Evolutionary conservation across 495 filamentous ascomycete species (phyloP).

Genomic region (Neurospora tetrasperma): DNA sequence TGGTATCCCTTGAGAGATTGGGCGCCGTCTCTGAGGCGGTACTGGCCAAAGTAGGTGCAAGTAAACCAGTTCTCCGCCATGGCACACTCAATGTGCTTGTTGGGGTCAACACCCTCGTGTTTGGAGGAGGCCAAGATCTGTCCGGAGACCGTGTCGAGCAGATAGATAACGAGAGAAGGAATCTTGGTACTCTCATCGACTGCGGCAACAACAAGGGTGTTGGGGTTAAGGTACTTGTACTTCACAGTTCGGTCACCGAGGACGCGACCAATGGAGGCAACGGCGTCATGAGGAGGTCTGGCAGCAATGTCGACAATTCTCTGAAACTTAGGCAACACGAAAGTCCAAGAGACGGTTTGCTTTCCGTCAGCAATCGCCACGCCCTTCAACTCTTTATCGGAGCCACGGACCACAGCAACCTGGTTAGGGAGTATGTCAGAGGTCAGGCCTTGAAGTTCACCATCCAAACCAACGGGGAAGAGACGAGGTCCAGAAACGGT

Average conservation of each 20-base stretch:
- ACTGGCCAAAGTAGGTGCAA: slow-evolving; percentile 72
- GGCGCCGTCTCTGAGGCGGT: slow-evolving; percentile 36
- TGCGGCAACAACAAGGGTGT: slow-evolving; percentile 69
- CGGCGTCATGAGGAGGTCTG: slow-evolving; percentile 67
- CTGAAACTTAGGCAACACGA: slow-evolving; percentile 57
- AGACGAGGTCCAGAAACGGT: slow-evolving; percentile 39
- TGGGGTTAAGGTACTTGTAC: slow-evolving; percentile 95
- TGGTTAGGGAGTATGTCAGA: slow-evolving; percentile 32
- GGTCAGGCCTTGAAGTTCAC: slow-evolving; percentile 32
- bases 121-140: slow-evolving; percentile 58
- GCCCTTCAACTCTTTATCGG: slow-evolving; percentile 52
- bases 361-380: slow-evolving; percentile 31
- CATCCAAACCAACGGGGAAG: slow-evolving; percentile 36
- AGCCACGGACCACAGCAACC: slow-evolving; percentile 51
- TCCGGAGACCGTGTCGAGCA: slow-evolving; percentile 82
- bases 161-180: slow-evolving; percentile 54
- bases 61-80: slow-evolving; percentile 94
- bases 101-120: slow-evolving; percentile 64
- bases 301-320: slow-evolving; percentile 54
- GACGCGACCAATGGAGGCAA: slow-evolving; percentile 90
- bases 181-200: slow-evolving; percentile 41
- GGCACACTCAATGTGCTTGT: slow-evolving; percentile 61
- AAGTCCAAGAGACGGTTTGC: slow-evolving; percentile 58
- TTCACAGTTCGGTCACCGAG: slow-evolving; percentile 83
- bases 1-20: slow-evolving; percentile 72